Evolutionary conservation across 495 filamentous ascomycete genomes (phyloP), one percentile per base, ranked within the genome.

Genomic region (Lepraria neglecta): DNA sequence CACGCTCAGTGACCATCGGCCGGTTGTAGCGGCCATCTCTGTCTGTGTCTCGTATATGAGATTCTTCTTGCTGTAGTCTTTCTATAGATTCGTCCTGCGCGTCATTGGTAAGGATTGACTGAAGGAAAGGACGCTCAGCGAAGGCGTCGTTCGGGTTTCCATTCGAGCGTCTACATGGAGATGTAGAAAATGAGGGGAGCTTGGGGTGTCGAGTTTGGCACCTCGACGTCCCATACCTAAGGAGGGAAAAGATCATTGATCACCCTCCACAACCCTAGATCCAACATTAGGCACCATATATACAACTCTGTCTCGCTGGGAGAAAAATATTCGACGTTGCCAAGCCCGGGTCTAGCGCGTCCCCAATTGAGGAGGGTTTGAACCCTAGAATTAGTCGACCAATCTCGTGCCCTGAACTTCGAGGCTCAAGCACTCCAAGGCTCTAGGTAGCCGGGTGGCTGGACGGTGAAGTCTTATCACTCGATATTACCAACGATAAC

Each of bases 201-300:
- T 21, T 30, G 19, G 59, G 14, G 38, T 11, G n/a, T 44, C 14
- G 35, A 35, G 12, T 21, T 35, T 48, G 59, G 42, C 24, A 56
- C 35, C 50, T 43, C 10, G 21, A 44, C 15, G 50, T 55, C 59
- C 59, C 50, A 31, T 53, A 19, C 31, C 59, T 61, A 21, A 56
- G 33, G 15, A 19, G 6, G 43, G 19, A 31, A 33, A 24, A 61
- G 50, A 52, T 24, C 59, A 61, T 61, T 21, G 28, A 55, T 53
- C 14, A 35, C 48, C 43, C 35, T 43, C 14, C 59, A 19, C 35
- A 40, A 19, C 52, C 38, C 24, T 30, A 35, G 3, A 53, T 44
- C 6, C 24, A 42, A 30, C 24, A 61, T 46, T 28, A 10, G 11
- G 30, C 31, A 24, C n/a, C n/a, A 19, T 17, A 38, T 54, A n/a